Evolutionary conservation across 2,329 filamentous ascomycete species (phyloP), one percentile per base, ranked within the genome.

Genomic region (Camptophora hylomeconis): DNA sequence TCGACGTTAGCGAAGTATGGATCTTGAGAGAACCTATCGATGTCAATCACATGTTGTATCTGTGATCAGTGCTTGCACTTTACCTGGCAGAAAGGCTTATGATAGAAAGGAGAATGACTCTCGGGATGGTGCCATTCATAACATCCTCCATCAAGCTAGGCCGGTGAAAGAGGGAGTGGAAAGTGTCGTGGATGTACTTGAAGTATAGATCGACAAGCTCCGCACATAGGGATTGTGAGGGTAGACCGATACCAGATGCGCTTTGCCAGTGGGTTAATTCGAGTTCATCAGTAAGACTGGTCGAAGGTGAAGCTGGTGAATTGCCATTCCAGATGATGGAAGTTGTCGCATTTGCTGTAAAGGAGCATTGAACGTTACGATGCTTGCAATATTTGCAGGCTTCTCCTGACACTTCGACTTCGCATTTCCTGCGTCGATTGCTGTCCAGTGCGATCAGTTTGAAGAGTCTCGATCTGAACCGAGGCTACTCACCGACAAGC

Each of bases 141-240:
- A 38, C 33, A 9, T 38, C 36, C 20, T 40, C 26, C 28, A 41
- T 33, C 23, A 43, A 15, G n/a, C 26, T 38, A 5, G 39, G 32
- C 17, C 26, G 30, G 31, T 43, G 40, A 27, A 43, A 43, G 5
- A 43, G 25, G 7, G 25, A 32, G 29, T 40, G 33, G 24, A 41
- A 34, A 8, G 36, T 38, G 22, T 41, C 36, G 26, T 38, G 36
- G 12, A 42, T 39, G 17, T 42, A 38, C 10, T 40, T 29, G 27
- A 42, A 42, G 22, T 42, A 42, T n/a, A 38, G 27, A 8, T 32
- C 26, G 13, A 33, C 32, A 9, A 46, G 25, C 34, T 39, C 32
- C 10, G 41, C 33, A 7, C 29, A 47, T 3, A 39, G 24, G 10
- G 22, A 16, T 9, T 25, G 28, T 5, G 37, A 27, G 8, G 37